A percentile compares a stretch with the other conserved stretches of the same genome.
These are phyloP conservation scores for Digitaria exilis DNA, from an alignment of 202 grass and related monocot genomes.

Conservation along the genomic window DNA sequence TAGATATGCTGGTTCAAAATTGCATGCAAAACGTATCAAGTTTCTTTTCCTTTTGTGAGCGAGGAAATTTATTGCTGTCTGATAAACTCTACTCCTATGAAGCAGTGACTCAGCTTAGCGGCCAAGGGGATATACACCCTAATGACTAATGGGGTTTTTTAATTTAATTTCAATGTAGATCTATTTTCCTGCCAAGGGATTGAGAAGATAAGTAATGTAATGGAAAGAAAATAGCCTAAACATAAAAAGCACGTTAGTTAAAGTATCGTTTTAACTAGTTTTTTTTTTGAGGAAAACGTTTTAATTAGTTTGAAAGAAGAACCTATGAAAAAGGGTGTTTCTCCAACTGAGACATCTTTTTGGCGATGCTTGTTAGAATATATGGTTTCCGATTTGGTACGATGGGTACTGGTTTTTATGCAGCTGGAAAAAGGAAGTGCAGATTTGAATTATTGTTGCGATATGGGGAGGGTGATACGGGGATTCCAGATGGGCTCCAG, in stretches of 20 bases:
- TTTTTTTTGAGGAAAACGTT: too few species aligned
- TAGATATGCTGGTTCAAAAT: not conserved
- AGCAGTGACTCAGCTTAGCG: slow-evolving; percentile 5
- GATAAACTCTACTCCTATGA: not conserved
- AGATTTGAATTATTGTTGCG: not conserved
- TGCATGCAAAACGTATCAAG: too few species aligned
- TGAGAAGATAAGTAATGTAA: too few species aligned
- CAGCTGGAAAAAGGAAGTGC: not conserved
- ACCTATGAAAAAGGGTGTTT: not conserved
- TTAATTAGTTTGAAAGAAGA: too few species aligned
- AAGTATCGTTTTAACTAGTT: not conserved
- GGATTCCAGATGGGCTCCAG: not conserved
- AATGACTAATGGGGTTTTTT: not conserved
- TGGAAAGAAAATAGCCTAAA: too few species aligned
- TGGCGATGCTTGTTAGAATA: not conserved
- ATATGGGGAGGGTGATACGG: not conserved
- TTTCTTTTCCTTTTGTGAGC: too few species aligned
- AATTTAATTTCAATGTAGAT: not conserved
- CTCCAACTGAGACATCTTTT: not conserved
- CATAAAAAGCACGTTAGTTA: not conserved
- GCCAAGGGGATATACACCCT: not conserved
- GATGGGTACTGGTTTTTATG: not conserved
- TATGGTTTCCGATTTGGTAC: not conserved
- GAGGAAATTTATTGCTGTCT: not conserved
- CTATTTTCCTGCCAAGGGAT: too few species aligned